Percentiles rank a stretch among this genome's conserved stretches.
phyloP scores from a whole-genome alignment of 1,284 basidiomycete genomes.

The Cerioporus squamosus region DNA sequence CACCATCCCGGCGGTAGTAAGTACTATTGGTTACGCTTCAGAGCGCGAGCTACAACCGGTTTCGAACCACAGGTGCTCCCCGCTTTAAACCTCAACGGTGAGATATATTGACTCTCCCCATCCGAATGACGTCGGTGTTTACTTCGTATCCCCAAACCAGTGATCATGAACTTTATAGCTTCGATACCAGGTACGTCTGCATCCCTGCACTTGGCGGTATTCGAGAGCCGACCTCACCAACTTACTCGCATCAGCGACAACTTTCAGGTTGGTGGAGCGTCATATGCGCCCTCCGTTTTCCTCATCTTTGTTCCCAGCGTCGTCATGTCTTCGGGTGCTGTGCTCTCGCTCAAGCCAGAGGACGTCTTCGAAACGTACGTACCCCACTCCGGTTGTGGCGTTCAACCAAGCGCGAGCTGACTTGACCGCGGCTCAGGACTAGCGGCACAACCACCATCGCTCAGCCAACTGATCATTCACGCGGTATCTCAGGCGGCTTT shows the following conservation, averaged over 20 bases:
- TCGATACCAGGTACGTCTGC: constrained; percentile 13
- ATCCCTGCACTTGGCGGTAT: too few relatives aligned
- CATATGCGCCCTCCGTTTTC: neutral
- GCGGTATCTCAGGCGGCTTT: neutral
- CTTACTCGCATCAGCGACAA: constrained; percentile 4
- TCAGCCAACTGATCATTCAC: neutral
- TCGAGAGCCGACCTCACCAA: too few relatives aligned
- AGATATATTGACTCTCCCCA: too few relatives aligned
- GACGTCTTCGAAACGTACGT: neutral
- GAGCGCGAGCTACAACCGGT: neutral
- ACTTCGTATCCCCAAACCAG: neutral
- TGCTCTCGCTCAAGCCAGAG: constrained; percentile 15
- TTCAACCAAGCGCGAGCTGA: neutral
- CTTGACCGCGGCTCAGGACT: neutral
- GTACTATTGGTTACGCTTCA: neutral
- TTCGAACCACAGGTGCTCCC: constrained; percentile 13
- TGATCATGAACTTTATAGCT: constrained; percentile 22
- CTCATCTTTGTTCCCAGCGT: constrained; percentile 5
- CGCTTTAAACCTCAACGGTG: constrained; percentile 16
- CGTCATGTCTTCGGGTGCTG: constrained; percentile 20
- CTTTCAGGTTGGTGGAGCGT: constrained; percentile 6
- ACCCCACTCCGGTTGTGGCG: neutral
- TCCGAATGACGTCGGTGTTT: too few relatives aligned
- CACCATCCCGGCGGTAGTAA: constrained; percentile 18
- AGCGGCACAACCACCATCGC: neutral